phyloP scores from a whole-genome alignment of 2,329 filamentous ascomycete genomes.

The Colletotrichum sojae region DNA sequence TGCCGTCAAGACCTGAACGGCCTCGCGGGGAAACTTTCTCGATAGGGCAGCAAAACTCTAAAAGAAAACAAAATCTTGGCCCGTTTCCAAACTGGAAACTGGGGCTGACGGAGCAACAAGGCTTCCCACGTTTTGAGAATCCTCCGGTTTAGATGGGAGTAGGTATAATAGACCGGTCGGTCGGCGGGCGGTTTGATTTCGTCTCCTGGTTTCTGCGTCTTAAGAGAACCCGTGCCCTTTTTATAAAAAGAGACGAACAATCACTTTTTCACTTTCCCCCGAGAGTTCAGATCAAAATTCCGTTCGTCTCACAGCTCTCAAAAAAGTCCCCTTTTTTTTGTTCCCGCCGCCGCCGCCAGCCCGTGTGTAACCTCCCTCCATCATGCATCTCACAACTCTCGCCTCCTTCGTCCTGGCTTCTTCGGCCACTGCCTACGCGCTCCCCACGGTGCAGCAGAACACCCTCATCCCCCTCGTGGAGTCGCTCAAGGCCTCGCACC shows the following conservation, averaged over 20 bases:
- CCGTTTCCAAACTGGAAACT: slow-evolving; percentile 5
- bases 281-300: background rate
- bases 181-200: background rate
- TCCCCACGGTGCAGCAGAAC: background rate
- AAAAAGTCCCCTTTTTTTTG: background rate
- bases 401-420: slow-evolving; percentile 18
- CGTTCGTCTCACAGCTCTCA: background rate
- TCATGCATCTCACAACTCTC: slow-evolving; percentile 25
- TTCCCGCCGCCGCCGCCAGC: background rate
- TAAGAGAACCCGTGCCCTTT: background rate
- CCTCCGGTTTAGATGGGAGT: slow-evolving; percentile 10
- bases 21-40: slow-evolving; percentile 6
- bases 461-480: slow-evolving; percentile 1
- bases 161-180: slow-evolving; percentile 12
- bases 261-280: background rate
- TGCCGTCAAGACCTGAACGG: background rate
- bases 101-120: slow-evolving; percentile 7
- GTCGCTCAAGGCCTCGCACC: slow-evolving; percentile 3
- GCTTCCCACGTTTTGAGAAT: slow-evolving; percentile 12
- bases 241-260: slow-evolving; percentile 3
- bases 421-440: slow-evolving; percentile 2
- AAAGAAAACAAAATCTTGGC: background rate
- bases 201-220: slow-evolving; percentile 1
- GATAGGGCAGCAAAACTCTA: background rate
- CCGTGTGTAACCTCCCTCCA: background rate